These are phyloP conservation scores for Leptomonas pyrrhocoris DNA, from an alignment of 208 protist species.

Conservation along the genomic window DNA sequence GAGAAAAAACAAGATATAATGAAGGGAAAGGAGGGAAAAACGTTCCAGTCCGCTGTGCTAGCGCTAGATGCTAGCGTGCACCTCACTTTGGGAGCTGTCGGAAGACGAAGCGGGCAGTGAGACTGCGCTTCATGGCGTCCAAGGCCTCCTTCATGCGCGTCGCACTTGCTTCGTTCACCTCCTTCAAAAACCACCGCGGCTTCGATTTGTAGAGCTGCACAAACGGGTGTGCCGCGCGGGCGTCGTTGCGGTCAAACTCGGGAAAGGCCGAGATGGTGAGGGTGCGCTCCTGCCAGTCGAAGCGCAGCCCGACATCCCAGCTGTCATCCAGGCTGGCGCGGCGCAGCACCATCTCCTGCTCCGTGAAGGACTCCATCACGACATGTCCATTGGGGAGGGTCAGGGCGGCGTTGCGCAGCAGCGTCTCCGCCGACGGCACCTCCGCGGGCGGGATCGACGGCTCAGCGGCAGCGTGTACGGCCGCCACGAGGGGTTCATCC, in stretches of 20 bases:
- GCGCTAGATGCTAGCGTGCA: not conserved
- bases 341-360: constrained; percentile 62
- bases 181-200: constrained; percentile 64
- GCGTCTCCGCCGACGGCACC: constrained; percentile 11
- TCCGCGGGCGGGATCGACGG: constrained; percentile 17
- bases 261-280: constrained; percentile 65
- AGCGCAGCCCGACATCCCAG: constrained; percentile 77
- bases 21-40: not conserved
- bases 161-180: constrained; percentile 73
- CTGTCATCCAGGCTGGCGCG: constrained; percentile 55
- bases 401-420: constrained; percentile 38
- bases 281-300: constrained; percentile 73
- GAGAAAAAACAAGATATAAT: too few species aligned
- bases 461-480: constrained; percentile 24
- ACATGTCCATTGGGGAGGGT: constrained; percentile 54
- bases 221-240: constrained; percentile 53
- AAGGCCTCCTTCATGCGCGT: constrained; percentile 68
- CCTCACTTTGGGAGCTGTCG: constrained; percentile 11
- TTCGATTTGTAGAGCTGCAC: constrained; percentile 51
- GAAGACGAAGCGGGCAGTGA: constrained; percentile 69
- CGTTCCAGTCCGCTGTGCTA: too few species aligned
- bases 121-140: constrained; percentile 62
- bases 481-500: constrained; percentile 37
- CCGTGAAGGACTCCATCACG: constrained; percentile 66
- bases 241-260: constrained; percentile 31